A percentile compares a stretch with the other conserved stretches of the same genome.
phyloP scores from a whole-genome alignment of 306 rosid species.

The Castanea crenata region DNA sequence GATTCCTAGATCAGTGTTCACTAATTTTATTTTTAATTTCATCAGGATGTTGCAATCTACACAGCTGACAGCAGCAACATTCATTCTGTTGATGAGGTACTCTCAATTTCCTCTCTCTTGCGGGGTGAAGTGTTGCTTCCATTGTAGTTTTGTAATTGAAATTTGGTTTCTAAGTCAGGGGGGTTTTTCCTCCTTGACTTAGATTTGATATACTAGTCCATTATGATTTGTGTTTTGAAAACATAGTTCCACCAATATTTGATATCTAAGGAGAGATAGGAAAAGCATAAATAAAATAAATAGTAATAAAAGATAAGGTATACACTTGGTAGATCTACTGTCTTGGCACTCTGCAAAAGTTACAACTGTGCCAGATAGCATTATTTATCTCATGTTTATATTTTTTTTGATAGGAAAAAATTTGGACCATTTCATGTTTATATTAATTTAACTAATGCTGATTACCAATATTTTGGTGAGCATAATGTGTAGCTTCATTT shows the following conservation, averaged over 20 bases:
- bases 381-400: background rate
- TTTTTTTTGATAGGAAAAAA: no score
- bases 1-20: background rate
- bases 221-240: no score
- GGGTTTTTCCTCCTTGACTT: no score
- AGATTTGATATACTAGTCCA: no score
- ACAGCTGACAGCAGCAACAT: slow-evolving; percentile 69
- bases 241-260: no score
- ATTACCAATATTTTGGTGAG: background rate
- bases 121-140: background rate
- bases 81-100: slow-evolving; percentile 95
- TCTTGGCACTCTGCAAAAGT: no score
- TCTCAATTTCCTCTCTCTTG: slow-evolving; percentile 16
- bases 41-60: slow-evolving; percentile 85
- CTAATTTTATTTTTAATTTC: background rate
- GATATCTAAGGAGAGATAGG: no score
- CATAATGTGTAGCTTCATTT: background rate
- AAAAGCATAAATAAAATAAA: no score
- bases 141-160: no score
- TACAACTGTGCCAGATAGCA: background rate
- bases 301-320: no score
- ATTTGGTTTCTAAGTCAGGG: no score
- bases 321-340: no score
- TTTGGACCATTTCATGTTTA: background rate
- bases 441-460: background rate